Percentiles rank a stretch among this genome's conserved stretches.
phyloP scores from a whole-genome alignment of 2,329 filamentous ascomycete genomes.

The Sporothrix schenckii region DNA sequence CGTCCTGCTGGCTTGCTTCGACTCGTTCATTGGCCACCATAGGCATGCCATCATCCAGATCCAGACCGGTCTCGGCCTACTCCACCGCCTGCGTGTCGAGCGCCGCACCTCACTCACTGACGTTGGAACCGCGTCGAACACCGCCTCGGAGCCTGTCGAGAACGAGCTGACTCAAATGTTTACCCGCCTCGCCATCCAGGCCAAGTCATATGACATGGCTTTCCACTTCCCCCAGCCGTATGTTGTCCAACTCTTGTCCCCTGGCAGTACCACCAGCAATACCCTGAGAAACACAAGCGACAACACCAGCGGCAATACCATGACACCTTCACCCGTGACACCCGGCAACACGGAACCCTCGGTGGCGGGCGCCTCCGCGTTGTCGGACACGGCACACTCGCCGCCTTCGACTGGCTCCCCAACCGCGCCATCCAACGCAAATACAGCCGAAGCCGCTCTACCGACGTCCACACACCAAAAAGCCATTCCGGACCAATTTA shows the following conservation, averaged over 20 bases:
- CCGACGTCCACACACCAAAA: conserved; percentile 44
- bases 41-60: conserved; percentile 64
- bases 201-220: conserved; percentile 69
- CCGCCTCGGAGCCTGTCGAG: conserved; percentile 52
- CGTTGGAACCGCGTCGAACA: neutral
- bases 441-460: conserved; percentile 47
- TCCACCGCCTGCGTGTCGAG: conserved; percentile 57
- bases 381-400: conserved; percentile 42
- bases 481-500: conserved; percentile 52
- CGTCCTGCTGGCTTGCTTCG: conserved; percentile 68
- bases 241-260: conserved; percentile 57
- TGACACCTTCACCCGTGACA: neutral
- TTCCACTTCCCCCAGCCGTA: conserved; percentile 67
- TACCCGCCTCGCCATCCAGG: conserved; percentile 64
- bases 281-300: too few relatives aligned
- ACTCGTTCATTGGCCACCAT: conserved; percentile 67
- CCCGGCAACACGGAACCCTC: conserved; percentile 33
- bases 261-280: too few relatives aligned
- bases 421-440: conserved; percentile 45
- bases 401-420: neutral
- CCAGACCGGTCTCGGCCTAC: conserved; percentile 58
- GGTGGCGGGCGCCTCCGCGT: neutral
- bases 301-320: neutral
- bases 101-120: conserved; percentile 43
- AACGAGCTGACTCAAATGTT: conserved; percentile 66